Evolutionary conservation across 2,329 filamentous ascomycete genomes (phyloP), one percentile per base, ranked within the genome.

Genomic region (Biscogniauxia mediterranea): DNA sequence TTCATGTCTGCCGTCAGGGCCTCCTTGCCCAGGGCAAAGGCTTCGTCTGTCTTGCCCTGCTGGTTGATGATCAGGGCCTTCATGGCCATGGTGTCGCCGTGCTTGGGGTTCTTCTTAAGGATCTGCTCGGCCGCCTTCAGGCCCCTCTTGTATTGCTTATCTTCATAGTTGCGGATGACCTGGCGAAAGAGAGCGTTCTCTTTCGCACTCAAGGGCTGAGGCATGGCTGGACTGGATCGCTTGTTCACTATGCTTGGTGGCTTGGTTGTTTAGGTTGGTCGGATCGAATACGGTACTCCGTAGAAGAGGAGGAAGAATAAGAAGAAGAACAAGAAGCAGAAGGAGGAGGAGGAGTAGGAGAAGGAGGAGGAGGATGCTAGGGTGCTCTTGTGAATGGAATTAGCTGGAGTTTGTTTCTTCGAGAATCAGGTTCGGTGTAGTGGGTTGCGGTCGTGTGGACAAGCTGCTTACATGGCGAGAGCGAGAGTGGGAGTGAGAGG

Each of bases 21-120:
- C 67, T 93, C 86, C 80, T 97, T 99, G 72, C 91, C 94, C 62
- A 99, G 84, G 53, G 89, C 86, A 75, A 99, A 99, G 0, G 96
- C 96, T 79, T 99, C 95, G 61, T 97, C 92, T 28, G 89, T 89
- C 79, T 96, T 94, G 69, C 93, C 92, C 78, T 94, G 90, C 52
- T 91, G 89, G 77, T 96, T 98, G 77, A 98, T 86, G 69, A 98
- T 97, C 68, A 99, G 83, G 60, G 95, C 94, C 81, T 99, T 99
- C 95, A 99, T 99, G 58, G 95, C 96, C 79, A 96, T 90, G 23
- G 95, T 99, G 77, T 99, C 96, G 74, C 93, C 96, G 89, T 99
- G 95, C 72, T 92, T 95, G 51, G 94, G 92, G 74, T 91, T 89
- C 79, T 97, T 98, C 76, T 91, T 91, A 68, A 99, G 87, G 75